Base-by-base conservation (phyloP, 1,284 basidiomycete genomes). In the Somion occarium region DNA sequence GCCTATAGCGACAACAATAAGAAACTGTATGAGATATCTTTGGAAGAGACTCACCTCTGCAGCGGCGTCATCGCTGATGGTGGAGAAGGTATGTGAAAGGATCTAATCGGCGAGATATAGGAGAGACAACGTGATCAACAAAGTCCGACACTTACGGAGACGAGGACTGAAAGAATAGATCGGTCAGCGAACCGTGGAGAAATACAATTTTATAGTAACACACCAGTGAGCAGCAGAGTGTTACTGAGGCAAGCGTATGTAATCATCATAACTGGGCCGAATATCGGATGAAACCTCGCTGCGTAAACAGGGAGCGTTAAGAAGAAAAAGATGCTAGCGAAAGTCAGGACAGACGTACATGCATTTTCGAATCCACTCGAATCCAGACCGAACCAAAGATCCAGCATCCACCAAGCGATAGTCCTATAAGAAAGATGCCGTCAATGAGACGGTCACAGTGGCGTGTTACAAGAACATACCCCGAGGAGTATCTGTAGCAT, bases 351-450 rank as follows among this genome's bases (percentile, higher is more conserved):
- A 76, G 18, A 56, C 85, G 61, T 54, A 91, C 91, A 76, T 34
- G 91, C 79, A 63, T 74, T 74, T 56, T 90, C 80, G 60, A 95
- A 94, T 3, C 91, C 91, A 49, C 77, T 83, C 0, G 91, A 90
- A 63, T 95, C 93, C 11, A 94, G 75, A n/a, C 91, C 91, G 61
- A 94, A 94, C 80, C 83, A 92, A 2, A 92, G 68, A 62, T 92
- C 88, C 30, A 92, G 76, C 91, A 93, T 91, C 85, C 90, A 91
- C 91, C 90, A 93, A 0, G 85, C 78, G 38, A 92, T 88, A n/a
- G 77, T 76, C 24, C 84, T 87, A 34, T 41, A 53, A 25, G 55
- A 51, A 23, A 47, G 2, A 27, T 27, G 46, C 13, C n/a, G 30
- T 19, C 49, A 38, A 19, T 13, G 22, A 12, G 25, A 19, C 37